phyloP scores from a whole-genome alignment of 169 alveolate species.

The Amoebophrya sp. region DNA sequence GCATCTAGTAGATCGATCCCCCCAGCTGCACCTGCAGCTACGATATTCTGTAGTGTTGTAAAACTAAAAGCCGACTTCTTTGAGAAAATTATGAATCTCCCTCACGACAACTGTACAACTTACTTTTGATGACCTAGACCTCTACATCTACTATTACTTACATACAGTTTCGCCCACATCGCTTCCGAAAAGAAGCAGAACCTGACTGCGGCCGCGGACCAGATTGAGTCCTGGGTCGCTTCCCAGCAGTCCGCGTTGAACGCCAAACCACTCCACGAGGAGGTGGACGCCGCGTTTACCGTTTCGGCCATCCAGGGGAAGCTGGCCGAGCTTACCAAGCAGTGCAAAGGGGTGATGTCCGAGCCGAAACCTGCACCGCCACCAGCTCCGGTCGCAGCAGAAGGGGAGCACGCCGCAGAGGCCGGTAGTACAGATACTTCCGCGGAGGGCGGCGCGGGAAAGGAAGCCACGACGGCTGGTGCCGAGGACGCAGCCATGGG shows the following conservation, averaged over 20 bases:
- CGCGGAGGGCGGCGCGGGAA: too few relatives aligned
- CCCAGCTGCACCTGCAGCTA: too few relatives aligned
- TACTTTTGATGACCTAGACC: too few relatives aligned
- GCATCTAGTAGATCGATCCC: too few relatives aligned
- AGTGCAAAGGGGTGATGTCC: background rate
- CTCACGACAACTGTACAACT: too few relatives aligned
- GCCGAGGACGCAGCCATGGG: background rate
- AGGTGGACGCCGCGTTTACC: background rate
- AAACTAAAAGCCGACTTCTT: too few relatives aligned
- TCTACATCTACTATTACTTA: too few relatives aligned
- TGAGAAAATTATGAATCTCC: too few relatives aligned
- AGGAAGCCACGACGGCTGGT: background rate
- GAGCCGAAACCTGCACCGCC: constrained; percentile 2
- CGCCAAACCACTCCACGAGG: background rate
- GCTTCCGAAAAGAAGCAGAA: constrained; percentile 2
- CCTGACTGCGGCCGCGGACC: background rate
- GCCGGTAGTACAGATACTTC: too few relatives aligned
- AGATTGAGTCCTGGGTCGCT: background rate
- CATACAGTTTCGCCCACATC: constrained; percentile 7
- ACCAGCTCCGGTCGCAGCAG: background rate
- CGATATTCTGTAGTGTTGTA: too few relatives aligned
- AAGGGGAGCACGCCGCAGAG: background rate
- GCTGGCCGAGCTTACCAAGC: background rate
- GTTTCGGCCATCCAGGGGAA: background rate
- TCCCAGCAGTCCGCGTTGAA: background rate